These are phyloP conservation scores for Tripidium arundinaceum DNA, from an alignment of 202 grass and related monocot species.

Conservation along the genomic window DNA sequence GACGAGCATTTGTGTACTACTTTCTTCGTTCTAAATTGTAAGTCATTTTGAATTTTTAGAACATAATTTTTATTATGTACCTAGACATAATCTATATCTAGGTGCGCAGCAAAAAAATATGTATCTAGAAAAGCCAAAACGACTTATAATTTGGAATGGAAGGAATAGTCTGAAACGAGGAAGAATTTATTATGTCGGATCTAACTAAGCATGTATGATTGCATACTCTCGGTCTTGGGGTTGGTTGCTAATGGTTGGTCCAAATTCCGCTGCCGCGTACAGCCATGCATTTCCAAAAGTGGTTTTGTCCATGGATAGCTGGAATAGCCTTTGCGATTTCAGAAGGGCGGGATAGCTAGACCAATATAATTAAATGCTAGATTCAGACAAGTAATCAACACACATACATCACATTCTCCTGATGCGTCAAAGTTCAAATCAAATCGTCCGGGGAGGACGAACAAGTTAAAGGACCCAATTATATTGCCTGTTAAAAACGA, in stretches of 20 bases:
- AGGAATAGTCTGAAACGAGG: no score
- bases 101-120: no score
- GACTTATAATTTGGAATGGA: no score
- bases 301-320: conserved; percentile 6
- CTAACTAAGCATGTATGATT: not conserved
- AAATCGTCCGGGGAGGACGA: not conserved
- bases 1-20: no score
- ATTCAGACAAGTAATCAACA: conserved; percentile 19
- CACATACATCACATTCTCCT: conserved; percentile 12
- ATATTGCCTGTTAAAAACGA: conserved; percentile 32
- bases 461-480: conserved; percentile 1
- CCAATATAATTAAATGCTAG: conserved; percentile 29
- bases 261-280: conserved; percentile 24
- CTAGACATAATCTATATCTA: no score
- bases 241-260: not conserved
- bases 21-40: no score
- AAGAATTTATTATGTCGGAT: not conserved
- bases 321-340: conserved; percentile 39
- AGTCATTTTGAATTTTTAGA: no score
- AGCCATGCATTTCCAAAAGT: conserved; percentile 22
- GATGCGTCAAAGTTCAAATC: conserved; percentile 22
- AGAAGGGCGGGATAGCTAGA: conserved; percentile 23
- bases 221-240: not conserved
- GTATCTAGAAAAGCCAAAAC: no score
- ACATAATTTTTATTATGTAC: no score